Evolutionary conservation across 345 rosid species (phyloP), one percentile per base, ranked within the genome.

Genomic region (Gossypium turneri): DNA sequence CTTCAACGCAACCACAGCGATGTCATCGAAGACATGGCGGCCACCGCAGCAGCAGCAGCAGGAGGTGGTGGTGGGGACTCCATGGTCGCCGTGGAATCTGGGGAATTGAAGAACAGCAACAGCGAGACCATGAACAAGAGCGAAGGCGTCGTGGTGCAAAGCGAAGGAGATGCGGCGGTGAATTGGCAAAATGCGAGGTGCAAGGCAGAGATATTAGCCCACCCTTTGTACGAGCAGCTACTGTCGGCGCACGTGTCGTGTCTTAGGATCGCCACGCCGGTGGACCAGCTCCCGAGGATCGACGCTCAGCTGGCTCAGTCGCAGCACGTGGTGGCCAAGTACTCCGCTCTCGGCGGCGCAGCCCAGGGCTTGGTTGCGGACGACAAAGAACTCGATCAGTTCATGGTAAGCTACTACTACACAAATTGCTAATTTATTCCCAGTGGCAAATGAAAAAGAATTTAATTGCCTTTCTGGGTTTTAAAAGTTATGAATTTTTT

Each of bases 271-370:
- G 98, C 98, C 1, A 95, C 99, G 62, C 99, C 99, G 47, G 97
- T 94, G 10, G 98, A 95, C 80, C 99, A 93, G 81, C 65, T 93
- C 64, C 98, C 98, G 41, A 89, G 97, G 82, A 96, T 96, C 50
- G 99, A 96, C 58, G 92, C 98, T 3, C 99, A 96, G 85, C 85
- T 96, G 20, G 97, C 94, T 24, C 97, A 96, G 91, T 96, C 98
- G 44, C 98, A 93, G 83, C 85, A 93, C 38, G 97, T 92, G 27
- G 97, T 92, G 38, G 78, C 88, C 7, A 96, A 96, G 82, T 96
- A 96, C 90, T 90, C 99, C 2, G 81, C 87, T 29, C 76, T 89
- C 59, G 90, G 89, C 15, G 84, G 81, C 34, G 85, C 73, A 43
- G 74, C 73, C 58, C 97, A 87, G 53, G 94, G 86, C 66, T 59